A percentile compares a stretch with the other conserved stretches of the same genome.
Conservation (phyloP, 768 basidiomycete species). For the Lactifluus volemus region DNA sequence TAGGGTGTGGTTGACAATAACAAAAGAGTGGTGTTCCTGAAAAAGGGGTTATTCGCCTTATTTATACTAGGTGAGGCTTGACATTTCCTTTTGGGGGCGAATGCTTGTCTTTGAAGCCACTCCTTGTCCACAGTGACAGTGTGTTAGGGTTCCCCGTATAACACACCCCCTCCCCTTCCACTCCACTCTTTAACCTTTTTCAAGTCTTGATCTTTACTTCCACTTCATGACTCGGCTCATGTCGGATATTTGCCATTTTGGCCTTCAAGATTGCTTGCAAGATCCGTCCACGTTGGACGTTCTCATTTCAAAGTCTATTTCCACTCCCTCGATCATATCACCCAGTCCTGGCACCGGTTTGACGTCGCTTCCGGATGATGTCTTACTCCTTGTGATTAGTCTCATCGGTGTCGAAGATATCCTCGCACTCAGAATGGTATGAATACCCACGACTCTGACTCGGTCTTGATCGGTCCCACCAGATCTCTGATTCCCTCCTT, state of each 20-base stretch:
- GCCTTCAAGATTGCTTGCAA: not conserved
- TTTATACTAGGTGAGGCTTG: not conserved
- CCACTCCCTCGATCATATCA: slow-evolving; percentile 1
- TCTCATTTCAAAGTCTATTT: not conserved
- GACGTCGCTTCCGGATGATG: slow-evolving; percentile 27
- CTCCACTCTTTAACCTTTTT: not conserved
- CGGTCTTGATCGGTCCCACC: slow-evolving; percentile 1
- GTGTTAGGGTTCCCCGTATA: not conserved
- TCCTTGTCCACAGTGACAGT: not conserved
- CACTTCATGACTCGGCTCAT: slow-evolving; percentile 1
- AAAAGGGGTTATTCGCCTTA: no score
- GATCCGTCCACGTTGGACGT: not conserved
- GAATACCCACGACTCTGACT: slow-evolving; percentile 13
- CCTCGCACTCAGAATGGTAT: slow-evolving; percentile 27
- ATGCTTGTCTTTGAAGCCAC: slow-evolving; percentile 1
- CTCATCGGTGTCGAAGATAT: slow-evolving; percentile 28
- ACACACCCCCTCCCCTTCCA: not conserved
- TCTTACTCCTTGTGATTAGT: slow-evolving; percentile 28
- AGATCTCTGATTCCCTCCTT: not conserved
- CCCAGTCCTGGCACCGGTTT: slow-evolving; percentile 13
- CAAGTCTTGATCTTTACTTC: not conserved
- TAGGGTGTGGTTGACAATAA: not conserved
- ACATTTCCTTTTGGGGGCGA: not conserved
- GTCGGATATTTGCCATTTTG: slow-evolving; percentile 5
- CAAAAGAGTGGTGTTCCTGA: no score